Base-by-base conservation (phyloP, 805 yeast species). In the Saturnispora ahearnii region DNA sequence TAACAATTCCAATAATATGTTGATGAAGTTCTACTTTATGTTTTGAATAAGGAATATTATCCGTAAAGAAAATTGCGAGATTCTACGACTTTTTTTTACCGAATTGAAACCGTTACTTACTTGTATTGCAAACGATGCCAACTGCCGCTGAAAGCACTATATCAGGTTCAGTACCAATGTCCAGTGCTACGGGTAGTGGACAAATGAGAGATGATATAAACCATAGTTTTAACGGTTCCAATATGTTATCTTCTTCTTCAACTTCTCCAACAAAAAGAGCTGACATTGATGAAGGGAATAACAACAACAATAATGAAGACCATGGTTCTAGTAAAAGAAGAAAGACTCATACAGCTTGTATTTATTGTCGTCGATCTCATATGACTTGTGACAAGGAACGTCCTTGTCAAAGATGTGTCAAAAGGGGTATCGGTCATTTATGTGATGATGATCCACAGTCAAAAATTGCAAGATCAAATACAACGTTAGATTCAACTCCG, bases 351-450 rank as follows among this genome's bases (percentile, higher is more conserved):
- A 69, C 74, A 45, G 95, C 98, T 0, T 90, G 98, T 67, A 84
- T 90, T 1, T 90, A 86, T 61, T 90, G 97, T 63, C 77, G 96
- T 37, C 72, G 98, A 49, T 87, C 96, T 0, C 98, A 90, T 64
- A 87, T 90, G 90, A 85, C 88, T 30, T 90, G 98, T 67, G 96
- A 89, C 63, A 84, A 81, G 40, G 70, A 78, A 18, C 66, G 87
- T 59, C 81, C 93, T 6, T 87, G 96, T 60, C 77, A 81, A 46
- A 72, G 96, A 41, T 90, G 98, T 66, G 73, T 90, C 9, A 87
- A 85, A 64, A 72, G 97, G 57, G 86, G 86, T 37, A 91, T 90
- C 44, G 90, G 93, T 3, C 96, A 89, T 65, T 66, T 90, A 30
- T 90, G 98, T 60, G 84, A 78, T 52, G 90, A 84, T 57, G 90